These are phyloP conservation scores for Metschnikowia proteae DNA, from an alignment of 805 yeast genomes.

Conservation along the genomic window DNA sequence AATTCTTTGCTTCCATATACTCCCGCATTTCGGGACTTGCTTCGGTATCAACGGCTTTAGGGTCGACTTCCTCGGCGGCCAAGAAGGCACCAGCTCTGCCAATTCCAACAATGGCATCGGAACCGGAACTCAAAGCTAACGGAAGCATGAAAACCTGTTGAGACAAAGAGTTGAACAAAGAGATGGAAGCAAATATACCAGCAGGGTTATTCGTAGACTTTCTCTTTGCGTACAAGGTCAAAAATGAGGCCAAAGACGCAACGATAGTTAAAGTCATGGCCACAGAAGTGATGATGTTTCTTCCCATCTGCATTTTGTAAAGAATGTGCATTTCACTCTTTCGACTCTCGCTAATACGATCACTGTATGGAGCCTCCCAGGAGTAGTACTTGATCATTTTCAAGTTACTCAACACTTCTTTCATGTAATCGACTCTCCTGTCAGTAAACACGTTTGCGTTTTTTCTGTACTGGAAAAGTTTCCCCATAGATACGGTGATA, in stretches of 20 bases:
- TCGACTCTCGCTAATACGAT: conserved; percentile 54
- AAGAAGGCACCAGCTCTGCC: conserved; percentile 54
- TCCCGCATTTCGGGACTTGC: conserved; percentile 22
- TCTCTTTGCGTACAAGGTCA: conserved; percentile 33
- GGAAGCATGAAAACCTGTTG: conserved; percentile 68
- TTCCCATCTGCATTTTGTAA: conserved; percentile 58
- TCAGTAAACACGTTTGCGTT: conserved; percentile 68
- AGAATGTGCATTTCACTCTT: conserved; percentile 57
- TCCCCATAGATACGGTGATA: conserved; percentile 45
- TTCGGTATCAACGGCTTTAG: conserved; percentile 26
- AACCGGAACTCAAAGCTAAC: conserved; percentile 60
- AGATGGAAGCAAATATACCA: conserved; percentile 63
- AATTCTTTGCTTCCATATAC: conserved; percentile 24
- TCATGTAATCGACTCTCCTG: conserved; percentile 66
- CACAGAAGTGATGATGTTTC: conserved; percentile 56
- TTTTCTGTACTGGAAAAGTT: conserved; percentile 52
- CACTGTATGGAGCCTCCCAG: conserved; percentile 81
- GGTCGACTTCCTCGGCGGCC: conserved; percentile 41
- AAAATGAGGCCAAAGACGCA: conserved; percentile 59
- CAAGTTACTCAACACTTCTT: conserved; percentile 75
- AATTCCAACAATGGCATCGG: conserved; percentile 64
- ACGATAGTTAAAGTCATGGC: conserved; percentile 66
- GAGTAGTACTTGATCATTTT: conserved; percentile 83
- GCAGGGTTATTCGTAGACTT: conserved; percentile 47
- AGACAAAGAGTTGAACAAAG: conserved; percentile 61